Conservation (phyloP, 371 early-diverging fungal genomes). For the Lichtheimia corymbifera region DNA sequence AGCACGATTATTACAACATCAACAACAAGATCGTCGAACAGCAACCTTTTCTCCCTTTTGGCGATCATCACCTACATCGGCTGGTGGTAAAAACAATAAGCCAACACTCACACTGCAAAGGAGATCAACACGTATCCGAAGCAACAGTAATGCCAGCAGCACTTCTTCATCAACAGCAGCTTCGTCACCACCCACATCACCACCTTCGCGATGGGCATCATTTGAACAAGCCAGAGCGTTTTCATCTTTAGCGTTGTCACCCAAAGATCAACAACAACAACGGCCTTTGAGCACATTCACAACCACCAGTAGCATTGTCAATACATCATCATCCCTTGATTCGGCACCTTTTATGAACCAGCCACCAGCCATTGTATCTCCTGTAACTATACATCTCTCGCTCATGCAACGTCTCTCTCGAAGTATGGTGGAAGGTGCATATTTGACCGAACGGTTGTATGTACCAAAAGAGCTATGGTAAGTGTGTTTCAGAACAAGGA, state of each 20-base stretch:
- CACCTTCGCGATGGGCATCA: background rate
- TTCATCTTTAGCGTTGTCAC: slow-evolving; percentile 4
- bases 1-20: no score
- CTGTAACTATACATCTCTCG: background rate
- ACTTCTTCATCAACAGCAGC: slow-evolving; percentile 1
- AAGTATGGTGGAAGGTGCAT: slow-evolving; percentile 34
- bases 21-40: background rate
- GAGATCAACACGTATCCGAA: slow-evolving; percentile 3
- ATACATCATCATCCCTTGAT: slow-evolving; percentile 4
- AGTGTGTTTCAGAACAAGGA: no score
- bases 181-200: slow-evolving; percentile 2
- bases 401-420: slow-evolving; percentile 20
- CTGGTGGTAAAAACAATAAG: background rate
- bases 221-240: no score
- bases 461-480: slow-evolving; percentile 38
- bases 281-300: background rate
- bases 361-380: background rate
- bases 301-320: slow-evolving; percentile 1
- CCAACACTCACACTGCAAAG: background rate
- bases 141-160: slow-evolving; percentile 5
- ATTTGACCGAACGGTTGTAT: slow-evolving; percentile 26
- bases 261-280: slow-evolving; percentile 1
- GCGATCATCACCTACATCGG: slow-evolving; percentile 2
- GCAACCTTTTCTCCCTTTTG: slow-evolving; percentile 8
- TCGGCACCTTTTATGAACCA: background rate